Evolutionary conservation across 768 basidiomycete genomes (phyloP), one percentile per base, ranked within the genome.

Genomic region (Clavaria fumosa): DNA sequence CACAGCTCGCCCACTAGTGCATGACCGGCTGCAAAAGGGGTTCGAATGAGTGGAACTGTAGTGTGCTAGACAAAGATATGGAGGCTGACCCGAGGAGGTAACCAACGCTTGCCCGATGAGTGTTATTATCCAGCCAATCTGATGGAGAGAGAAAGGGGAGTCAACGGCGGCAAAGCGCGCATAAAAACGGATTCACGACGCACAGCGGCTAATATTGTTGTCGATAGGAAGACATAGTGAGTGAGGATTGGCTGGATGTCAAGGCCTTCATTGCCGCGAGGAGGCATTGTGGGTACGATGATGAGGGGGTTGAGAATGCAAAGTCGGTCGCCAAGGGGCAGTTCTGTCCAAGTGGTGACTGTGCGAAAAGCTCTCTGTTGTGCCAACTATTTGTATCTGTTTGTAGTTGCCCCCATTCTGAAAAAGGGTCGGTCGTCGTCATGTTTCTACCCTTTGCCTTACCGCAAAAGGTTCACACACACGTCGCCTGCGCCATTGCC

Each of bases 151-250:
- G 59, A 55, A 63, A 60, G 64, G 38, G 41, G 38, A 33, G 18
- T 41, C 32, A 46, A 46, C 20, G 26, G 19, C 32, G 34, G 42
- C 35, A 20, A 35, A 17, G 28, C 35, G 12, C 26, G 43, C 18
- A 37, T 39, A 41, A 26, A 22, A 37, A 53, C 34, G 41, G 43
- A 66, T 83, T 49, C 45, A 89, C 84, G 41, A 84, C 53, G n/a
- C n/a, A n/a, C n/a, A n/a, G n/a, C n/a, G 22, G 86, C 65, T 34
- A 95, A 69, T 37, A 89, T 69, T 42, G 78, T 78, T 1, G 90
- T 93, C 52, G 85, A 78, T 19, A 93, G 67, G 53, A 93, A 90
- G 52, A 93, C 69, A 52, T 91, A 89, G 53, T 93, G 88, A 12
- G 85, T 84, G 40, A 88, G 66, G 44, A 93, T 81, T 43, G 84